A percentile compares a stretch with the other conserved stretches of the same genome.
phyloP scores from a whole-genome alignment of 2,329 filamentous ascomycete species.

The Pleurostoma richardsiae region DNA sequence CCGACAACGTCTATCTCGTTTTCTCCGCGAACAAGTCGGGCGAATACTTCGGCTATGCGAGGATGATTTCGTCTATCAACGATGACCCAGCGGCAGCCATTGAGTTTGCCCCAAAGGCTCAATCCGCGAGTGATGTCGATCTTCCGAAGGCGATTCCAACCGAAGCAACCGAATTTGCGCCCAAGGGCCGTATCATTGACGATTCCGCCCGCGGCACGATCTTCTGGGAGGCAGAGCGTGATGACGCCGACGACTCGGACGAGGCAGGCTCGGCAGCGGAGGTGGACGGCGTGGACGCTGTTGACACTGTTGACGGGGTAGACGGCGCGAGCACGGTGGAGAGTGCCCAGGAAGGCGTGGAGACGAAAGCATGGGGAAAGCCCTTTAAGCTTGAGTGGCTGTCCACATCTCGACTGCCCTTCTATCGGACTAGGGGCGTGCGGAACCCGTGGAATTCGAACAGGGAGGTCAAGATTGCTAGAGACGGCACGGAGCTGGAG shows the following conservation, averaged over 20 bases:
- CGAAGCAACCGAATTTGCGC: slow-evolving; percentile 70
- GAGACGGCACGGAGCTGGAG: slow-evolving; percentile 91
- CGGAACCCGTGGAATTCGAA: slow-evolving; percentile 95
- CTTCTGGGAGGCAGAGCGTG: slow-evolving; percentile 82
- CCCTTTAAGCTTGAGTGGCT: slow-evolving; percentile 91
- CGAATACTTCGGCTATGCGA: slow-evolving; percentile 92
- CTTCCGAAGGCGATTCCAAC: slow-evolving; percentile 77
- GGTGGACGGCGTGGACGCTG: slow-evolving; percentile 32
- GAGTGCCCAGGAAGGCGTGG: slow-evolving; percentile 32
- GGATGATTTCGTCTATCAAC: slow-evolving; percentile 81
- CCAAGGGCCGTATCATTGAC: slow-evolving; percentile 82
- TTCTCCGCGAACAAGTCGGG: slow-evolving; percentile 98
- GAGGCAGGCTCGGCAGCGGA: slow-evolving; percentile 33
- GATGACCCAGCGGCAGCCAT: slow-evolving; percentile 67
- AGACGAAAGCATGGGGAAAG: slow-evolving; percentile 74
- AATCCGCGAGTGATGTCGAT: slow-evolving; percentile 55
- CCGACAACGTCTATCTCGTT: slow-evolving; percentile 82
- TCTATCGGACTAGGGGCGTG: slow-evolving; percentile 81
- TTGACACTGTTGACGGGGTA: slow-evolving; percentile 28
- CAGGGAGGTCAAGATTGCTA: slow-evolving; percentile 89
- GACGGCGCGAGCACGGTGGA: slow-evolving; percentile 29
- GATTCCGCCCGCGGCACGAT: slow-evolving; percentile 92
- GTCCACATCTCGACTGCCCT: slow-evolving; percentile 76
- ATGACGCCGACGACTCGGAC: slow-evolving; percentile 33
- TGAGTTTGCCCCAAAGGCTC: slow-evolving; percentile 62